A percentile compares a stretch with the other conserved stretches of the same genome.
Conservation (phyloP, 176 grass and related monocot genomes). For the Rhynchospora pubera region DNA sequence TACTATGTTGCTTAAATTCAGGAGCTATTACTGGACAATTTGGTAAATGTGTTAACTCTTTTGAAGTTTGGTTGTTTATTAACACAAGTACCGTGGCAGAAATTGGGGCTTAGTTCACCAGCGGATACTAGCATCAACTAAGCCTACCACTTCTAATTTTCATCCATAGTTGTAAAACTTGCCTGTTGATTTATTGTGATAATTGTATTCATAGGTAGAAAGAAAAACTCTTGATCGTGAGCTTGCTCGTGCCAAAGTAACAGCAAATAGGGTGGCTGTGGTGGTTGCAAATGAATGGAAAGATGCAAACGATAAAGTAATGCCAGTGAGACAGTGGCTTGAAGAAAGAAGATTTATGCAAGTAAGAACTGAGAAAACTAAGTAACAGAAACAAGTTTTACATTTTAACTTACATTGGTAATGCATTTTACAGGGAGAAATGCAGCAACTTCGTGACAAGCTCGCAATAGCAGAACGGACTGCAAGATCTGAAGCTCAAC, state of each 20-base stretch:
- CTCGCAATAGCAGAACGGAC: conserved; percentile 82
- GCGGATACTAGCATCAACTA: background rate
- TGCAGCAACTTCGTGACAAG: conserved; percentile 90
- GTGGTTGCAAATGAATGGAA: conserved; percentile 99
- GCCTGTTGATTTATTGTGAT: conserved; percentile 23
- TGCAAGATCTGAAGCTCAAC: conserved; percentile 83
- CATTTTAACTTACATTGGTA: conserved; percentile 4
- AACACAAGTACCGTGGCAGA: background rate
- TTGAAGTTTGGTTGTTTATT: background rate
- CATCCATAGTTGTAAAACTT: background rate
- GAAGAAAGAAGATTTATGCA: conserved; percentile 96
- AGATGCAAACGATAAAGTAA: conserved; percentile 99
- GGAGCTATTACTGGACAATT: background rate
- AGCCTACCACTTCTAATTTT: background rate
- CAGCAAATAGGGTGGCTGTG: conserved; percentile 87
- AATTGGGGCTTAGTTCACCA: background rate
- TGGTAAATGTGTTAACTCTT: background rate
- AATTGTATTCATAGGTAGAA: conserved; percentile 61
- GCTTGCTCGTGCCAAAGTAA: conserved; percentile 91
- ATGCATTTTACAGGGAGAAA: conserved; percentile 61
- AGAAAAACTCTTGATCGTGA: conserved; percentile 91
- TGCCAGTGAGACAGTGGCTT: conserved; percentile 99
- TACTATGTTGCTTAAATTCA: background rate
- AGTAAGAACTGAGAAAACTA: conserved; percentile 31
- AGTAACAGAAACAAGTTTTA: background rate